A percentile compares a stretch with the other conserved stretches of the same genome.
These are phyloP conservation scores for Silene vulgaris DNA, from an alignment of 179 eudicot genomes.

Conservation along the genomic window DNA sequence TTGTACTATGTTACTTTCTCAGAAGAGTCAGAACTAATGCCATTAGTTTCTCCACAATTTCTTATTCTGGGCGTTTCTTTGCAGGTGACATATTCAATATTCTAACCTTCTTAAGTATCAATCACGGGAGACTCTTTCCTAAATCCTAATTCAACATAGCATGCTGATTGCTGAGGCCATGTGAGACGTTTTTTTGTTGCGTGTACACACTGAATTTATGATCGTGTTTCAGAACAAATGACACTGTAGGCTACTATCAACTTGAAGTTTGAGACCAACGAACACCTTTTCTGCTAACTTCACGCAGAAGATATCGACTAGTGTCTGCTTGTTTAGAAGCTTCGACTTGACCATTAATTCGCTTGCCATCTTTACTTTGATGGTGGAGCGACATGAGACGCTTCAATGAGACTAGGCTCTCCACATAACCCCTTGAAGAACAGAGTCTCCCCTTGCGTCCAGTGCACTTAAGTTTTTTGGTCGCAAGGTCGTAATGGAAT, in stretches of 20 bases:
- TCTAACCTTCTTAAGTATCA: too few relatives aligned
- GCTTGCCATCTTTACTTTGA: background rate
- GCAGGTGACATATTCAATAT: background rate
- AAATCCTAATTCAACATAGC: too few relatives aligned
- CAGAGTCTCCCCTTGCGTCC: background rate
- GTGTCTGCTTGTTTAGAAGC: background rate
- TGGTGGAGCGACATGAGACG: background rate
- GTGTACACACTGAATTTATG: background rate
- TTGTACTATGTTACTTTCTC: background rate
- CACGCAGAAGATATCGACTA: background rate
- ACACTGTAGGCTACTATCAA: background rate
- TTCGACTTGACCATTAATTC: too few relatives aligned
- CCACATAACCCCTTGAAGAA: background rate
- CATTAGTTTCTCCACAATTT: background rate
- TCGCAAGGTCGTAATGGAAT: slow-evolving; percentile 9
- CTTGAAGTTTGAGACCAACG: background rate
- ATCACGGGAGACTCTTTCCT: too few relatives aligned
- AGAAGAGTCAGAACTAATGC: background rate
- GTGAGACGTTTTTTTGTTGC: background rate
- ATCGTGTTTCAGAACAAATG: background rate
- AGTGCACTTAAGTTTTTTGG: background rate
- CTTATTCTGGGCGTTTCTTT: background rate
- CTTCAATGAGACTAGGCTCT: slow-evolving; percentile 6
- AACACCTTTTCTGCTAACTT: background rate
- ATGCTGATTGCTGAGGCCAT: background rate